Base-by-base conservation (phyloP, 805 yeast species). In the Schizosaccharomyces cryophilus region DNA sequence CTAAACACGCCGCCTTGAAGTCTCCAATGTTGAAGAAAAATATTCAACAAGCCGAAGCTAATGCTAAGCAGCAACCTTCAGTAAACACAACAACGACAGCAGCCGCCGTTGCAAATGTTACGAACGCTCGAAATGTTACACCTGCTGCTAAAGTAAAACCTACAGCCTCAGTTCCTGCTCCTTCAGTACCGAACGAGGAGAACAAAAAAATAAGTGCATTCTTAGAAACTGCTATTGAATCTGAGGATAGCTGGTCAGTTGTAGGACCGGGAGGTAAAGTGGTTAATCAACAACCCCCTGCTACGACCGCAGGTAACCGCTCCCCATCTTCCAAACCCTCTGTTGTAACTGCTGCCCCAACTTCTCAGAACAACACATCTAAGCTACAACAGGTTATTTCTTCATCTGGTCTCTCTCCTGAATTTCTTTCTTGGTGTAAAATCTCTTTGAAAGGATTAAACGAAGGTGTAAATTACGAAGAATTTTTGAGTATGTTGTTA, bases 401-500 rank as follows among this genome's bases (percentile, higher is more conserved):
- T 17, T 24, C 31, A 5, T 51, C 56, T 21, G 56, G 56, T 24
- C 56, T 19, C 13, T 51, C 56, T 5, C 35, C 54, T 5, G 63
- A 59, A 42, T 73, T 74, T 61, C 62, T 74, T 13, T 69, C 70
- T 60, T 74, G 77, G 77, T 70, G 73, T 64, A 69, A 72, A 31
- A 48, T 65, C 29, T 60, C 71, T 17, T 69, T 74, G 59, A 65
- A 66, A 61, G 81, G 78, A 63, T 75, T 90, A 69, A 83, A 86
- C 68, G 78, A 82, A 9, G 83, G 86, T 19, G 88, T 89, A 51
- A 82, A 63, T 31, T 42, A 19, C 59, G 85, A 83, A 64, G 95
- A 85, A 69, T 80, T 93, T 54, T 74, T 90, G 59, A 82, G 84
- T 62, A 82, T 93, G 68, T 77, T 93, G 66, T 74, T 89, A 64